Conservation (phyloP, 1,284 basidiomycete genomes). For the Veloboletus limbatus region DNA sequence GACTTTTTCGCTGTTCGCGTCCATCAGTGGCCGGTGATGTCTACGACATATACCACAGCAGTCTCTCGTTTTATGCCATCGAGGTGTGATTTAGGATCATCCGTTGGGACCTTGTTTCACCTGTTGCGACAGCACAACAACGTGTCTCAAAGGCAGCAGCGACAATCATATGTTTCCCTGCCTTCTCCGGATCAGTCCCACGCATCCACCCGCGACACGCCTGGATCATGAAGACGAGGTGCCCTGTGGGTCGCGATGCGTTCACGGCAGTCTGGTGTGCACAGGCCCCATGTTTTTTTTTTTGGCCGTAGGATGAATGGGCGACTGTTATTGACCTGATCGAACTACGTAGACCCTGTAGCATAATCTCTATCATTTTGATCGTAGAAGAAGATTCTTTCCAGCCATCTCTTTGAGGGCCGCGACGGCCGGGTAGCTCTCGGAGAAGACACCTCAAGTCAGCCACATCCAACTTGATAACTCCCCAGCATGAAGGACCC, state of each 20-base stretch:
- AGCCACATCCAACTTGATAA: slow-evolving; percentile 14
- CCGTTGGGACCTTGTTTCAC: too few relatives aligned
- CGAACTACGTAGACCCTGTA: background rate
- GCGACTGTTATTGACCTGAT: background rate
- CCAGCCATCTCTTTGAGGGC: background rate
- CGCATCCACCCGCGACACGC: background rate
- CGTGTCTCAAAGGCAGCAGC: too few relatives aligned
- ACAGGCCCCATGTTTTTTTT: background rate
- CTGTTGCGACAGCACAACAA: too few relatives aligned
- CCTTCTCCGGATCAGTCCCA: too few relatives aligned
- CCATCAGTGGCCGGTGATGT: too few relatives aligned
- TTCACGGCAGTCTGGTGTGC: background rate
- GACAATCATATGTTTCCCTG: too few relatives aligned
- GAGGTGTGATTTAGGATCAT: too few relatives aligned
- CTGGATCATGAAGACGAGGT: too few relatives aligned
- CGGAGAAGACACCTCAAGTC: slow-evolving; percentile 9
- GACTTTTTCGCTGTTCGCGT: too few relatives aligned
- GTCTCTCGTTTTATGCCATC: too few relatives aligned
- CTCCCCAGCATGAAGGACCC: slow-evolving; percentile 26
- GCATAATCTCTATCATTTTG: background rate
- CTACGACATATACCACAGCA: too few relatives aligned
- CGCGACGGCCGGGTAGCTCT: too few relatives aligned
- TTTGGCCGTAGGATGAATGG: background rate
- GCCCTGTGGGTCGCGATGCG: background rate
- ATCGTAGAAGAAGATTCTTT: background rate